phyloP scores from a whole-genome alignment of 129 eudicot genomes.

The Helianthus annuus region HanXRQr2.0-SUNRISE NC_035439.2:123580733-123581232 shows the following conservation, averaged over 20 bases:
- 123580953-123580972: conserved; percentile 68
- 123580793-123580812: conserved; percentile 68
- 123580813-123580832: conserved; percentile 74
- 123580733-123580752: conserved; percentile 28
- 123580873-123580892: conserved; percentile 41
- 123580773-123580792: conserved; percentile 61
- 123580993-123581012: conserved; percentile 86
- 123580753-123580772: conserved; percentile 24
- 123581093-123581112: conserved; percentile 80
- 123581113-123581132: conserved; percentile 73
- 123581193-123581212: conserved; percentile 58
- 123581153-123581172: conserved; percentile 61
- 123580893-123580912: conserved; percentile 25
- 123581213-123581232: conserved; percentile 35
- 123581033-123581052: conserved; percentile 55
- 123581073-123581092: conserved; percentile 59
- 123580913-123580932: conserved; percentile 41
- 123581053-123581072: conserved; percentile 79
- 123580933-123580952: conserved; percentile 83
- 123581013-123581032: conserved; percentile 56
- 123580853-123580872: conserved; percentile 85
- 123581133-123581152: conserved; percentile 74
- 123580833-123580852: conserved; percentile 78
- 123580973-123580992: conserved; percentile 68
- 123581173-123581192: conserved; percentile 63